phyloP scores from a whole-genome alignment of 2,329 filamentous ascomycete genomes.

The Grosmannia clavigera region DNA sequence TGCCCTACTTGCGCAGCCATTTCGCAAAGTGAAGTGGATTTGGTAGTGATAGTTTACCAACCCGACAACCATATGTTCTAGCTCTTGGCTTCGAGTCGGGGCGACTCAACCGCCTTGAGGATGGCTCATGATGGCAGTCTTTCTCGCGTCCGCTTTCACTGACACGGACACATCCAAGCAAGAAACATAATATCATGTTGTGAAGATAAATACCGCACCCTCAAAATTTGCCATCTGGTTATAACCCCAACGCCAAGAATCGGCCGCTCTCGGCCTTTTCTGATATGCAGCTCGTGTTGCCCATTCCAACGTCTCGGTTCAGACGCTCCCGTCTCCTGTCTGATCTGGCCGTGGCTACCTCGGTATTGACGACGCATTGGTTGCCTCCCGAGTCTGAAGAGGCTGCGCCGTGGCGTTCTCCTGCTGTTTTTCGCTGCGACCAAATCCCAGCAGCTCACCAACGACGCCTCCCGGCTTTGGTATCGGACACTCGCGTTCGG shows the following conservation, averaged over 20 bases:
- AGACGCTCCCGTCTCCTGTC: background rate
- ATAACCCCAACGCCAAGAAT: background rate
- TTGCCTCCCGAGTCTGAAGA: background rate
- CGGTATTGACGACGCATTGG: background rate
- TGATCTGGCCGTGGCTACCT: background rate
- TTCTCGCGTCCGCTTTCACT: background rate
- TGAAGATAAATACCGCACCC: background rate
- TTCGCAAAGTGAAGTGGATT: too few relatives aligned
- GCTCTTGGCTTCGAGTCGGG: too few relatives aligned
- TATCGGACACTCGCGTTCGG: slow-evolving; percentile 68
- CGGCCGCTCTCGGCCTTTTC: background rate
- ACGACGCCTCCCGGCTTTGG: slow-evolving; percentile 69
- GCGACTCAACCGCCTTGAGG: too few relatives aligned
- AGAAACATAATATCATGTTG: background rate
- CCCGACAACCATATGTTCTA: too few relatives aligned
- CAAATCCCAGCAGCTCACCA: slow-evolving; percentile 48
- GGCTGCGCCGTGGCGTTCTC: background rate
- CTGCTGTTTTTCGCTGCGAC: slow-evolving; percentile 16
- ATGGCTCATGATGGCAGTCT: too few relatives aligned
- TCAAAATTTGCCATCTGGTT: background rate
- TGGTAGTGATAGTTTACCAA: too few relatives aligned
- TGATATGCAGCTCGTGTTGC: background rate
- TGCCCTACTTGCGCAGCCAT: too few relatives aligned
- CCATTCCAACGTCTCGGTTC: background rate
- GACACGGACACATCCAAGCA: background rate